Conservation (phyloP, 768 basidiomycete species). For the Auricularia auricula-judae region DNA sequence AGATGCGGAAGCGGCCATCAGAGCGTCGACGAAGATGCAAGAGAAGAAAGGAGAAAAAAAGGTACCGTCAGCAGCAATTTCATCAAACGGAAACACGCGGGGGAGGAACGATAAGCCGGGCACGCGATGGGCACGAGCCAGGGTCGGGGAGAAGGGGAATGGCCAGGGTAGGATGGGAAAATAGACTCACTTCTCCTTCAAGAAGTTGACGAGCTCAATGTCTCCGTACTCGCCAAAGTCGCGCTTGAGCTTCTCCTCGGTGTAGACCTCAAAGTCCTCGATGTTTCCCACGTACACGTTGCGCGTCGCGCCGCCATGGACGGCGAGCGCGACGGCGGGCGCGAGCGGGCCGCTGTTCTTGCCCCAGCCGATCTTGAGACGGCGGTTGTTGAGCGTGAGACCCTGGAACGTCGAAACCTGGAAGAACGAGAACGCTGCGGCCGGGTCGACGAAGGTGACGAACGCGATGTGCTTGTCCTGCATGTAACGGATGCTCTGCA, state of each 20-base stretch:
- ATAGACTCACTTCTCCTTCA: slow-evolving; percentile 75
- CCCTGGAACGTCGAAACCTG: slow-evolving; percentile 86
- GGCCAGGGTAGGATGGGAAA: background rate
- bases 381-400: slow-evolving; percentile 82
- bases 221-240: slow-evolving; percentile 97
- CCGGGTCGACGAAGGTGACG: slow-evolving; percentile 91
- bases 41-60: background rate
- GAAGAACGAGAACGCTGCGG: slow-evolving; percentile 88
- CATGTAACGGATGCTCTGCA: slow-evolving; percentile 93
- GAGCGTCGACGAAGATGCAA: background rate
- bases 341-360: slow-evolving; percentile 86
- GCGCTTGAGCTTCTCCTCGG: slow-evolving; percentile 76
- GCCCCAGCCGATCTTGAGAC: slow-evolving; percentile 97
- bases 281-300: slow-evolving; percentile 96
- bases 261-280: slow-evolving; percentile 89
- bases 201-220: slow-evolving; percentile 91
- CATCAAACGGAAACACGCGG: slow-evolving; percentile 5
- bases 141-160: slow-evolving; percentile 1
- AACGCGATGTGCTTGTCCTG: slow-evolving; percentile 97
- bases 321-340: slow-evolving; percentile 74
- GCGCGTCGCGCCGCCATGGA: slow-evolving; percentile 86
- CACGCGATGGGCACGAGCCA: background rate
- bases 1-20: background rate
- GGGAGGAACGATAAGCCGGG: slow-evolving; percentile 1
- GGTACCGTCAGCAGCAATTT: background rate